These are phyloP conservation scores for Cystobasidiopsis lactophilus DNA, from an alignment of 768 basidiomycete species.

Conservation along the genomic window DNA sequence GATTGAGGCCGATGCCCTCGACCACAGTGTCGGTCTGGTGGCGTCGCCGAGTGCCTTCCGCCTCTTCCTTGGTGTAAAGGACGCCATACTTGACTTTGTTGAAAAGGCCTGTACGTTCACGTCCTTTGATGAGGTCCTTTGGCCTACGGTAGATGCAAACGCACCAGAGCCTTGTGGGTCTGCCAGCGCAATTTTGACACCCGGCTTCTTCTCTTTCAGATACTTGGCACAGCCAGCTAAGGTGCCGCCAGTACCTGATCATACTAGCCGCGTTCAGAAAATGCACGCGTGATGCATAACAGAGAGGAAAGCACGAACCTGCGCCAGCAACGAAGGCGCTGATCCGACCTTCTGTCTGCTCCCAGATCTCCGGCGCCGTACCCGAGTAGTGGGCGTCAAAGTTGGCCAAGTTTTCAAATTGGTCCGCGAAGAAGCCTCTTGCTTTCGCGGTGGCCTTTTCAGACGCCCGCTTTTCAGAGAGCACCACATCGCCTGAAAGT, in stretches of 20 bases:
- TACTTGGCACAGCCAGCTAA: constrained; percentile 63
- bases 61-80: constrained; percentile 81
- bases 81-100: constrained; percentile 59
- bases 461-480: background rate
- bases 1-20: constrained; percentile 62
- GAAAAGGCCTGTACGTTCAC: background rate
- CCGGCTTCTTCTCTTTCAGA: constrained; percentile 50
- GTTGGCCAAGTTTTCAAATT: constrained; percentile 82
- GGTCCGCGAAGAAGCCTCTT: constrained; percentile 81
- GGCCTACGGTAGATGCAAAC: background rate
- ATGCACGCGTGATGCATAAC: background rate
- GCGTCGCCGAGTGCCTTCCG: constrained; percentile 74
- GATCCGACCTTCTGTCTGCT: constrained; percentile 60
- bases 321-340: constrained; percentile 80
- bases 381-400: constrained; percentile 68
- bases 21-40: constrained; percentile 72
- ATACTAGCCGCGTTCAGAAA: background rate
- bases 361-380: constrained; percentile 88
- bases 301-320: constrained; percentile 29
- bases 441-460: constrained; percentile 20
- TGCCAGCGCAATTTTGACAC: constrained; percentile 47
- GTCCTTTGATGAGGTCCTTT: background rate
- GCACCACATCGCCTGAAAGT: constrained; percentile 1
- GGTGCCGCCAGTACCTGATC: constrained; percentile 77
- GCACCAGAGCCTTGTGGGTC: constrained; percentile 81